Evolutionary conservation across 129 eudicot genomes (phyloP).

Genomic region (Logfia minima): DNA sequence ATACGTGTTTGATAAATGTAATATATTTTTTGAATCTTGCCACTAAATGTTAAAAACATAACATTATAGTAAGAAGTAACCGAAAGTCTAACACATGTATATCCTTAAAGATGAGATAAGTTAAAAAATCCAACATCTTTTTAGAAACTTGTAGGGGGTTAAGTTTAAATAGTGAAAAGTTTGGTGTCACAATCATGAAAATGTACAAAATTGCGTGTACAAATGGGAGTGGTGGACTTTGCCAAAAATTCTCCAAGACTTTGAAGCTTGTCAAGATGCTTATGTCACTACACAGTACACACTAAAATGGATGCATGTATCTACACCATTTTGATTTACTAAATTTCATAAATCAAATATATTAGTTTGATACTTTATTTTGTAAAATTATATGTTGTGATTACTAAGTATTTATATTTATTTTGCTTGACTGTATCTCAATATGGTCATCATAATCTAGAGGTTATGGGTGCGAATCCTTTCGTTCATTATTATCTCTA

Average conservation of each 20-base stretch:
- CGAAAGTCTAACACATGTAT: background rate
- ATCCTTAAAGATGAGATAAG: slow-evolving; percentile 16
- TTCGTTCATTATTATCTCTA: background rate
- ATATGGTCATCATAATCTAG: background rate
- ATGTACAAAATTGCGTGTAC: slow-evolving; percentile 27
- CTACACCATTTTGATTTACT: background rate
- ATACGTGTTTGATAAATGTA: background rate
- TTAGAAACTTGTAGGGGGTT: background rate
- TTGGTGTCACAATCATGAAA: slow-evolving; percentile 36
- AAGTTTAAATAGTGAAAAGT: slow-evolving; percentile 10
- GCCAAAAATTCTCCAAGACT: slow-evolving; percentile 23
- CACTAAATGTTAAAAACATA: slow-evolving; percentile 20
- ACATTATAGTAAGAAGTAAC: slow-evolving; percentile 5
- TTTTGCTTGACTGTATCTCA: background rate
- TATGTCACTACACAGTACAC: slow-evolving; percentile 20
- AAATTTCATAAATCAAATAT: background rate
- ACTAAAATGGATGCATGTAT: slow-evolving; percentile 37
- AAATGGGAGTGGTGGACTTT: slow-evolving; percentile 26
- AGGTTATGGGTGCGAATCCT: background rate
- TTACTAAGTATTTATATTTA: background rate
- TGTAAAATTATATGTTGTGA: background rate
- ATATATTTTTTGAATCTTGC: background rate
- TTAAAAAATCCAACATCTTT: background rate
- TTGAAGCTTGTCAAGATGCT: slow-evolving; percentile 34
- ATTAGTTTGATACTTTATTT: background rate